Percentiles rank a stretch among this genome's conserved stretches.
Evolutionary conservation across 108 stramenopile genomes (phyloP).

Genomic region (Conticribra guillardii): DNA sequence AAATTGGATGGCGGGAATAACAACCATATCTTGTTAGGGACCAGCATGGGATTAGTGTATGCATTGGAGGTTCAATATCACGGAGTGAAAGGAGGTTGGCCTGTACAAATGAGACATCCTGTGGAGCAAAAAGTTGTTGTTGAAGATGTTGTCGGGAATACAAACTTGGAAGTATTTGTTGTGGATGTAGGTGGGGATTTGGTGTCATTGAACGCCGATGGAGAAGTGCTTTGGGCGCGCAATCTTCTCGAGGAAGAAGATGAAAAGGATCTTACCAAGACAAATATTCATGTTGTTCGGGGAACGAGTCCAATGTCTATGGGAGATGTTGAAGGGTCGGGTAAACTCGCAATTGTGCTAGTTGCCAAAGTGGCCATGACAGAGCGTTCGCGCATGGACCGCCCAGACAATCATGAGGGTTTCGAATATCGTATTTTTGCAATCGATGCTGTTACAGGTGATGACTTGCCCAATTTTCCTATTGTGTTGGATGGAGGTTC

Average conservation of each 20-base stretch:
- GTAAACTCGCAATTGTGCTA: slow-evolving; percentile 67
- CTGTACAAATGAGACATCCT: slow-evolving; percentile 66
- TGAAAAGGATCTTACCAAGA: slow-evolving; percentile 16
- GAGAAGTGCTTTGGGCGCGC: slow-evolving; percentile 75
- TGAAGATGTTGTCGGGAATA: slow-evolving; percentile 79
- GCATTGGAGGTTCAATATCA: slow-evolving; percentile 60
- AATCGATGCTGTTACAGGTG: slow-evolving; percentile 66
- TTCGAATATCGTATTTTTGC: slow-evolving; percentile 64
- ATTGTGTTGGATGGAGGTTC: slow-evolving; percentile 53
- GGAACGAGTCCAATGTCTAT: slow-evolving; percentile 71
- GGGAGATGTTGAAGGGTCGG: slow-evolving; percentile 82
- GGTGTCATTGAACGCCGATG: slow-evolving; percentile 63
- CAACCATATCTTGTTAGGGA: slow-evolving; percentile 73
- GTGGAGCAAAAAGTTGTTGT: slow-evolving; percentile 77
- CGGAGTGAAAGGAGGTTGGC: slow-evolving; percentile 58
- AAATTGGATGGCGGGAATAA: slow-evolving; percentile 72
- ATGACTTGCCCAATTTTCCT: slow-evolving; percentile 65
- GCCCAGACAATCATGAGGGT: slow-evolving; percentile 38
- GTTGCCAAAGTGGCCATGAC: slow-evolving; percentile 43
- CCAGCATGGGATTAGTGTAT: slow-evolving; percentile 83
- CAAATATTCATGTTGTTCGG: slow-evolving; percentile 43
- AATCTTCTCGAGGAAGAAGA: slow-evolving; percentile 51
- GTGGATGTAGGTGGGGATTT: slow-evolving; percentile 80
- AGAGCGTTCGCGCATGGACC: slow-evolving; percentile 25
- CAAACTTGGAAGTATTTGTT: slow-evolving; percentile 79